These are phyloP conservation scores for Aechmea fasciata DNA, from an alignment of 176 grass and related monocot species.

Conservation along the genomic window DNA sequence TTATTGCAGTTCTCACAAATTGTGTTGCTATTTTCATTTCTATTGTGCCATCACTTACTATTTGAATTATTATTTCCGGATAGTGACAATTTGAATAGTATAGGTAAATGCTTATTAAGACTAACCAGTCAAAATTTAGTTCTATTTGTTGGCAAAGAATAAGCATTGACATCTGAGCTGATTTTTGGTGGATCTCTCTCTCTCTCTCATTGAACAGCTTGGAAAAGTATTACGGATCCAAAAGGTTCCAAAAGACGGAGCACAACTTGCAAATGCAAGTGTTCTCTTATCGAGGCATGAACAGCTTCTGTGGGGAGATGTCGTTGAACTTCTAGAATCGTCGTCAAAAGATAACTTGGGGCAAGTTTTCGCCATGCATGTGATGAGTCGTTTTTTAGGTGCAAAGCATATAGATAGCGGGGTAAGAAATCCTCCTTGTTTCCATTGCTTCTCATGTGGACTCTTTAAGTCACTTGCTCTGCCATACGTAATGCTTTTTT, in stretches of 20 bases:
- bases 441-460: neutral
- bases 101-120: neutral
- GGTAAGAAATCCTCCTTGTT: slow-evolving; percentile 31
- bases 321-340: slow-evolving; percentile 47
- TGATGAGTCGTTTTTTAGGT: slow-evolving; percentile 68
- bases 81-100: neutral
- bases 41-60: neutral
- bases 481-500: neutral
- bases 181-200: neutral
- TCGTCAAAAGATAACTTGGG: slow-evolving; percentile 42
- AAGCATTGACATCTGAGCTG: neutral
- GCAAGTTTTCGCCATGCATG: slow-evolving; percentile 46
- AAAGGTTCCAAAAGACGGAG: slow-evolving; percentile 48
- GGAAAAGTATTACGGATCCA: slow-evolving; percentile 78
- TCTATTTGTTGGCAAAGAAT: neutral
- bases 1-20: neutral
- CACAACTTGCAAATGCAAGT: slow-evolving; percentile 24
- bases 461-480: neutral
- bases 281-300: slow-evolving; percentile 56
- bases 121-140: neutral
- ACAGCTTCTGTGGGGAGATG: slow-evolving; percentile 53
- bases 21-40: neutral
- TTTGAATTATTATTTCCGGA: neutral
- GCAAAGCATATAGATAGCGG: slow-evolving; percentile 53
- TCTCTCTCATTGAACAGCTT: slow-evolving; percentile 28